Evolutionary conservation across 495 filamentous ascomycete species (phyloP).

Genomic region (Ascodesmis nigricans): DNA sequence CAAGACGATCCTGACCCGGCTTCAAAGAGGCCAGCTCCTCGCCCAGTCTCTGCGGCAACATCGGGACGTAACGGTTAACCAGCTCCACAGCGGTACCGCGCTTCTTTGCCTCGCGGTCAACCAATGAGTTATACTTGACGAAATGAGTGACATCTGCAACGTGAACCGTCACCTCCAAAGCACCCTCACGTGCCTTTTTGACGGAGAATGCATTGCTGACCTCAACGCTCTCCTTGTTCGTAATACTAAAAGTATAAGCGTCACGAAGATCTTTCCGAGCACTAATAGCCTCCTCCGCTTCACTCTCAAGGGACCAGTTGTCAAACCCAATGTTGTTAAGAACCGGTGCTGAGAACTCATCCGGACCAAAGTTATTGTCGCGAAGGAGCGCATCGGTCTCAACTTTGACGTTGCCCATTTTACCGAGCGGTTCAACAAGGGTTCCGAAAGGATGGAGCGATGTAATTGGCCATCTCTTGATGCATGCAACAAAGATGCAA

Average conservation of each 20-base stretch:
- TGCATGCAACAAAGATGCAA: slow-evolving; percentile 94
- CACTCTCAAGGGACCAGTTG: slow-evolving; percentile 67
- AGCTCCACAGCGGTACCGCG: slow-evolving; percentile 88
- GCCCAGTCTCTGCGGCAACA: slow-evolving; percentile 69
- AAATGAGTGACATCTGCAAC: slow-evolving; percentile 93
- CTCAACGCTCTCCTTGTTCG: slow-evolving; percentile 59
- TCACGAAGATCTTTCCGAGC: slow-evolving; percentile 75
- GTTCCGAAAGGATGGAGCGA: slow-evolving; percentile 96
- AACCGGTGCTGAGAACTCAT: slow-evolving; percentile 94
- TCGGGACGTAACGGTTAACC: slow-evolving; percentile 71
- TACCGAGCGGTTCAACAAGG: slow-evolving; percentile 85
- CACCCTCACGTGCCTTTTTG: slow-evolving; percentile 56
- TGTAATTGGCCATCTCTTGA: slow-evolving; percentile 99
- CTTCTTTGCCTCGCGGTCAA: slow-evolving; percentile 95
- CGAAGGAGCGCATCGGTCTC: slow-evolving; percentile 92
- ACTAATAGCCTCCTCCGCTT: slow-evolving; percentile 52
- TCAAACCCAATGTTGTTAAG: slow-evolving; percentile 77
- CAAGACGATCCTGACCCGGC: slow-evolving; percentile 69
- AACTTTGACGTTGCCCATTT: slow-evolving; percentile 89
- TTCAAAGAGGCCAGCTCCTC: slow-evolving; percentile 70
- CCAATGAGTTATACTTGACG: slow-evolving; percentile 84
- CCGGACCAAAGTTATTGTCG: slow-evolving; percentile 95
- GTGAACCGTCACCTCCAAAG: slow-evolving; percentile 86
- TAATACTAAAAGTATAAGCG: slow-evolving; percentile 79
- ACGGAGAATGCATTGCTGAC: slow-evolving; percentile 84